These are phyloP conservation scores for Cladorrhinum samala DNA, from an alignment of 495 filamentous ascomycete species.

Conservation along the genomic window DNA sequence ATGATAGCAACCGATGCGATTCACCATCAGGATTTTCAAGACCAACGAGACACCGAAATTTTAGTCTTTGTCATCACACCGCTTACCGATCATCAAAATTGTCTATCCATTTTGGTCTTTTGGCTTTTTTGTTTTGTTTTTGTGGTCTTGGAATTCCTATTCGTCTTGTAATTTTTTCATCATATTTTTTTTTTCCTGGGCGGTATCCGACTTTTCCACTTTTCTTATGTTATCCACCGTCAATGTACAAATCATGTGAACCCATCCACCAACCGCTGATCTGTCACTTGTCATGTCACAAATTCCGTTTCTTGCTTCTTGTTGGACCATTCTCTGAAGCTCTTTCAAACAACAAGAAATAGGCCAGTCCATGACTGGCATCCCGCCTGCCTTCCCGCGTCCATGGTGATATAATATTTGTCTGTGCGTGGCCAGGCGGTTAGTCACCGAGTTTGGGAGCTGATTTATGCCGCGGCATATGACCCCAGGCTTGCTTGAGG, in stretches of 20 bases:
- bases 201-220: constrained; percentile 1
- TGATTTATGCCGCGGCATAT: neutral
- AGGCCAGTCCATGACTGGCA: neutral
- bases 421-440: neutral
- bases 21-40: too few species aligned
- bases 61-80: too few species aligned
- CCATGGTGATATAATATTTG: too few species aligned
- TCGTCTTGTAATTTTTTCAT: neutral
- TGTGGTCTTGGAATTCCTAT: neutral
- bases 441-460: neutral
- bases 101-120: too few species aligned
- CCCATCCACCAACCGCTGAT: neutral
- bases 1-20: too few species aligned
- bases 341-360: too few species aligned
- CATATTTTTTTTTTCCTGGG: neutral
- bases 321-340: too few species aligned
- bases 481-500: too few species aligned
- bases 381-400: too few species aligned
- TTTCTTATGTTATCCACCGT: neutral
- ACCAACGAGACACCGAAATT: too few species aligned
- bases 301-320: neutral
- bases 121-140: neutral
- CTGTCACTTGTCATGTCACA: neutral
- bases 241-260: neutral
- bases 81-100: neutral